Base-by-base conservation (phyloP, 495 filamentous ascomycete genomes). In the Clohesyomyces aquaticus region DNA sequence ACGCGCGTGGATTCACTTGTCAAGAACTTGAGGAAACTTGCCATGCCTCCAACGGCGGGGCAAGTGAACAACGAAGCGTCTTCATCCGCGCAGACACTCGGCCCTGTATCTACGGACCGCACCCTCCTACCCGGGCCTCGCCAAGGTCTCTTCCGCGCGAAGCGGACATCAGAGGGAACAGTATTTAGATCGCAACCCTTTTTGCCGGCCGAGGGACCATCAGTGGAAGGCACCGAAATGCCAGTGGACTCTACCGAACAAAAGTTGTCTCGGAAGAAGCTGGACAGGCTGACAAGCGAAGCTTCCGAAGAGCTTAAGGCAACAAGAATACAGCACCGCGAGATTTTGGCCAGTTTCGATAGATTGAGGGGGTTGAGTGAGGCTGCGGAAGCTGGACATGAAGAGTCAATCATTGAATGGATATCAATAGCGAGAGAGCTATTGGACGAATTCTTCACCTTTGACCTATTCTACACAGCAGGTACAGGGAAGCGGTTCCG, bases 391-490 rank as follows among this genome's bases (percentile, higher is more conserved):
- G 19, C 48, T 64, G 55, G 61, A 16, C 49, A 59, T n/a, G 41
- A 60, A 25, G 41, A 81, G 48, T 83, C 85, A 14, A 80, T 76
- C 16, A 74, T 79, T 19, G 80, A 84, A 27, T 96, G 90, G 87
- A 85, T 95, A 73, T 80, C 86, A 63, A 87, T 87, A 29, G 90
- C 91, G 0, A 83, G 85, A 69, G 81, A 84, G 53, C 79, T 97
- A 19, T 80, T 92, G 18, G 83, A 92, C 65, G 90, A 92, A 57
- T 98, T 96, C 29, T 59, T 60, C 0, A 60, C 55, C 16, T 63
- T 68, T 38, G 60, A 68, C 32, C 28, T 64, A 9, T 92, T 96
- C 71, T 96, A 92, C n/a, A n/a, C n/a, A n/a, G n/a, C n/a, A n/a
- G n/a, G n/a, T 38, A 75, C 84, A 88, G 0, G 61, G 12, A 18